phyloP scores from a whole-genome alignment of 768 basidiomycete genomes.

The Hortiboletus campestris region DNA sequence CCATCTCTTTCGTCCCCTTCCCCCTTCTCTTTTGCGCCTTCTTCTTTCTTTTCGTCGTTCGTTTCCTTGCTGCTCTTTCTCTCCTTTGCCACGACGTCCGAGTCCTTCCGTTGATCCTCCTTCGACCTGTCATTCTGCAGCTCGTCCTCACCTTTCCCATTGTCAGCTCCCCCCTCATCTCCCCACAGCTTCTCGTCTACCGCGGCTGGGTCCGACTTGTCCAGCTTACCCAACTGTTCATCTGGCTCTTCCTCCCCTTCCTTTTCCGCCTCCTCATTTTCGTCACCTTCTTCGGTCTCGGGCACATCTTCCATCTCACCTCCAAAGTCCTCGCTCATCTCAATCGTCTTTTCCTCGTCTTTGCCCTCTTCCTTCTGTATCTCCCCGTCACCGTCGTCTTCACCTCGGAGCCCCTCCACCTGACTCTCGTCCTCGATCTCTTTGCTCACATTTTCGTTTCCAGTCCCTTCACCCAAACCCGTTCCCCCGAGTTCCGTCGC shows the following conservation, averaged over 20 bases:
- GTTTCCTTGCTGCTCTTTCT: conserved; percentile 38
- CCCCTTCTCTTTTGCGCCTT: conserved; percentile 29
- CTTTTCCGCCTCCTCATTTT: conserved; percentile 49
- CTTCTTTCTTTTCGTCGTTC: conserved; percentile 33
- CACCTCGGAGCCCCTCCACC: conserved; percentile 86
- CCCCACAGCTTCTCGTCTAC: conserved; percentile 99
- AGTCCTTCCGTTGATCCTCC: conserved; percentile 41
- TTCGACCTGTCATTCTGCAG: conserved; percentile 60
- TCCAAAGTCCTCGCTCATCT: conserved; percentile 89
- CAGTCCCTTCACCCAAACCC: conserved; percentile 86
- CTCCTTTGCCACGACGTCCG: conserved; percentile 83
- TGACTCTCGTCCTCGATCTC: conserved; percentile 97
- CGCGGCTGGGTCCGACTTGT: conserved; percentile 75
- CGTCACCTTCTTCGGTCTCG: conserved; percentile 44
- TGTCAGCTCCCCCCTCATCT: conserved; percentile 64
- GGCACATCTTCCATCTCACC: conserved; percentile 84
- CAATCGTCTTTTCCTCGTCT: conserved; percentile 75
- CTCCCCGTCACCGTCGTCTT: conserved; percentile 41
- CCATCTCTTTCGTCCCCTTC: conserved; percentile 27
- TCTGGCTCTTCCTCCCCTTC: conserved; percentile 61
- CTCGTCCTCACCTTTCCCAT: conserved; percentile 49
- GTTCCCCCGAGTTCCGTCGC: conserved; percentile 64
- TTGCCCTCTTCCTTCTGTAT: conserved; percentile 39
- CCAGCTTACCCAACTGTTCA: conserved; percentile 80
- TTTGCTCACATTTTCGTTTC: conserved; percentile 84